Evolutionary conservation across 352 stramenopile genomes (phyloP), one percentile per base, ranked within the genome.

Genomic region (Phytophthora hybrid): DNA sequence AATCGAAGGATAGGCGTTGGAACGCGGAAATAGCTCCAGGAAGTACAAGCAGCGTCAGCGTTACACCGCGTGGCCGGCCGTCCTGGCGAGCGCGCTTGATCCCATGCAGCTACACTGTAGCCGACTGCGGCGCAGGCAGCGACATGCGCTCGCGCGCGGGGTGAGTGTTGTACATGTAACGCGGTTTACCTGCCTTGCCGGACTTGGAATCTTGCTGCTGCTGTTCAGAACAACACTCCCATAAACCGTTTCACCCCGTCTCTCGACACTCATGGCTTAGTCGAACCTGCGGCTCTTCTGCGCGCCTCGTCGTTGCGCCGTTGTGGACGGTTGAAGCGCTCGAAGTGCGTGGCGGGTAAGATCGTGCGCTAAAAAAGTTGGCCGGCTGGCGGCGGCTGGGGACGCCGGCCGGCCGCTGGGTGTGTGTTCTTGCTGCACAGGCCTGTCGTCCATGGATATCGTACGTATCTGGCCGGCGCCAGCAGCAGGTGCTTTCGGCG

Each of bases 301-400:
- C 14, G 41, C 52, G 52, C 52, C 52, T 37, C 16, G 52, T 60
- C 31, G 52, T 37, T 57, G 29, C 51, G 26, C 21, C 51, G 21
- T 57, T 37, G 52, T 14, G 41, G 41, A 47, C 51, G 13, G 51
- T 34, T 57, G 51, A 37, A 57, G 21, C 26, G 46, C 2, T 19
- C 16, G 51, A 21, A 39, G 26, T 59, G 53, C 53, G 34, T 63
- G 57, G 19, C 57, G 57, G 57, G 39, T 53, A 63, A 63, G 57
- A 63, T 63, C 57, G 57, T 63, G 37, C 56, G 14, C 54, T 59
- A 59, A 59, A 59, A 46, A 59, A 46, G 47, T 58, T 57, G 51
- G 41, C 41, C 13, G 41, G 41, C 41, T 49, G 41, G 10, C 49
- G 49, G 51, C 51, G 23, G 19, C 51, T n/a, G n/a, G n/a, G n/a